phyloP scores from a whole-genome alignment of 345 rosid genomes.

The Bretschneidera sinensis region DNA sequence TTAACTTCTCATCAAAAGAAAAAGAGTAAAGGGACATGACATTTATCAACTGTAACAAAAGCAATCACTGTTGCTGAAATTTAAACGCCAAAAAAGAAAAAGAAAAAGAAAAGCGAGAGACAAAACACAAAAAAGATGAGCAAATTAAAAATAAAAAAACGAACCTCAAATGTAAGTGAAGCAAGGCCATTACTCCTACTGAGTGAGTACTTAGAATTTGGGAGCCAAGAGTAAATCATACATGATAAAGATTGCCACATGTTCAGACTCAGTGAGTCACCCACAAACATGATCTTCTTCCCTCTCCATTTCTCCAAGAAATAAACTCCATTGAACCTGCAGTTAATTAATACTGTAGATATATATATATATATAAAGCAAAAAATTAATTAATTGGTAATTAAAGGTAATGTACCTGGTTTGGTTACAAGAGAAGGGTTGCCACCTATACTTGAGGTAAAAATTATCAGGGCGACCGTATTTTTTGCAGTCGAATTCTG shows the following conservation, averaged over 20 bases:
- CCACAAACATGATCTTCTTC: conserved; percentile 95
- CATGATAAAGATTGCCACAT: conserved; percentile 80
- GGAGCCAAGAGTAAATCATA: conserved; percentile 64
- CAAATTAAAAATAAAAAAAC: too few species aligned
- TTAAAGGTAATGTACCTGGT: conserved; percentile 41
- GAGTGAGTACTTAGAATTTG: conserved; percentile 47
- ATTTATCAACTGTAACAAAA: too few species aligned
- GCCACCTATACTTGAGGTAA: conserved; percentile 78
- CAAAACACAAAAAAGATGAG: too few species aligned
- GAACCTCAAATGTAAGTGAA: conserved; percentile 66
- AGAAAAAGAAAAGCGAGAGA: too few species aligned
- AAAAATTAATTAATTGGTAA: too few species aligned
- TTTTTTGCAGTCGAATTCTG: conserved; percentile 74
- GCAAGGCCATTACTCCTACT: conserved; percentile 43
- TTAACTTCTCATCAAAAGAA: too few species aligned
- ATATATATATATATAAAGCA: not conserved
- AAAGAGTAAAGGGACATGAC: too few species aligned
- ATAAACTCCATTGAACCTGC: conserved; percentile 76
- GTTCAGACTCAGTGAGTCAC: conserved; percentile 86
- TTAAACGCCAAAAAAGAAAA: too few species aligned
- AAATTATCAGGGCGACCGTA: conserved; percentile 75
- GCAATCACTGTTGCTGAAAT: too few species aligned
- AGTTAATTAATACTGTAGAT: conserved; percentile 6
- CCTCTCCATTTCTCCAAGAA: conserved; percentile 83
- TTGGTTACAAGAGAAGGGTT: conserved; percentile 56